Base-by-base conservation (phyloP, 2,329 filamentous ascomycete genomes). In the Penicillium capsulatum region DNA sequence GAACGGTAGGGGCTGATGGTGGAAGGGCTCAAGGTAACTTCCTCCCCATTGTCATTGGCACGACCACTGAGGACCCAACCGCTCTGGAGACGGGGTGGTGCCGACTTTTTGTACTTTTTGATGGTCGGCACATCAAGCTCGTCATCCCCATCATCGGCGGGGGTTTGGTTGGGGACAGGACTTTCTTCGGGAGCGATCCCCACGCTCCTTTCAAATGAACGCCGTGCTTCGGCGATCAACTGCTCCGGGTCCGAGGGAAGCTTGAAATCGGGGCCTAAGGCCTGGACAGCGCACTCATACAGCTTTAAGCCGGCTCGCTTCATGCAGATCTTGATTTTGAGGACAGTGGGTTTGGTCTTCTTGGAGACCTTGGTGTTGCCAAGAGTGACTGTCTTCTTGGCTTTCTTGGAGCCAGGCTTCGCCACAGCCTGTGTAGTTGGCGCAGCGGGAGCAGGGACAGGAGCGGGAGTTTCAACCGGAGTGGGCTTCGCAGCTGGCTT, bases 21-120 rank as follows among this genome's bases (percentile, higher is more conserved):
- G 3, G 34, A 26, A 0, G 52, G 42, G 1, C 38, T 34, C 6
- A 54, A 14, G 11, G 46, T 3, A 11, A 52, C n/a, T 13, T 54
- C 48, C 29, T 54, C 52, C 10, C 40, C 50, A 9, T 22, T 34
- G 13, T 32, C 15, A 28, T 52, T 55, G 14, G 44, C 33, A 9
- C 38, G 36, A 8, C 52, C 52, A 15, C 45, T 34, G 3, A 38
- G 27, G 9, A 33, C 17, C 48, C 48, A 55, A 9, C 44, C 44
- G 27, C 42, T 40, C 7, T 33, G 20, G 3, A 27, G 30, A 2
- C 45, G 24, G 1, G 29, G 14, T n/a, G 42, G 38, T 13, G 17
- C 9, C 7, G 33, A 8, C 9, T 13, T 35, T 16, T 26, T 31
- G 13, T 33, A 17, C 7, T 17, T 8, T 8, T 17, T 16, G 19